Conservation (phyloP, 1,139 yeast species). For the Pneumocystis jirovecii region DNA sequence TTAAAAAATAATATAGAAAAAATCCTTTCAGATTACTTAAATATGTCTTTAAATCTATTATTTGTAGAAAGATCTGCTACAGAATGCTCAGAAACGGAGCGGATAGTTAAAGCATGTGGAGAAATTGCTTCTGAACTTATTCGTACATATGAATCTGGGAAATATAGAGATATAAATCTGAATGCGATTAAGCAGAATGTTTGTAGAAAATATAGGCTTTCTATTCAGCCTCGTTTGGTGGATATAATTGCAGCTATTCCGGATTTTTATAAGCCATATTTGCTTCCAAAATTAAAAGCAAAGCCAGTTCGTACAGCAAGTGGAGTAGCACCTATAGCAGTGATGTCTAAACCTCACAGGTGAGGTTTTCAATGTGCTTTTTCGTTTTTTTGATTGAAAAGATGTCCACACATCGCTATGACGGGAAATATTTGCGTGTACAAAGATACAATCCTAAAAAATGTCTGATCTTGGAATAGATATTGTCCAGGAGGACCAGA, state of each 20-base stretch:
- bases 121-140: conserved; percentile 12
- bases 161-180: conserved; percentile 50
- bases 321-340: conserved; percentile 28
- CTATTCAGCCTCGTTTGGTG: conserved; percentile 85
- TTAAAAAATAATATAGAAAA: background rate
- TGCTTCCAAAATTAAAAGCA: conserved; percentile 85
- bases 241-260: conserved; percentile 93
- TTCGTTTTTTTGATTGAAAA: conserved; percentile 97
- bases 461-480: background rate
- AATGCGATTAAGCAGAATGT: conserved; percentile 76
- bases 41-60: background rate
- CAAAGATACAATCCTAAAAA: background rate
- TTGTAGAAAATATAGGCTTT: conserved; percentile 80
- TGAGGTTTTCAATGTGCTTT: conserved; percentile 72
- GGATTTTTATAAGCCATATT: conserved; percentile 81
- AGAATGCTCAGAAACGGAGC: background rate
- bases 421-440: conserved; percentile 91
- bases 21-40: background rate
- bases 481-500: conserved; percentile 99
- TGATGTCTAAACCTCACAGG: background rate
- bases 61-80: background rate
- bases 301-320: conserved; percentile 98
- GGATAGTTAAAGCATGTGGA: conserved; percentile 12
- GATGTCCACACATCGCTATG: conserved; percentile 98
- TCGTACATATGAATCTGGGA: conserved; percentile 11